These are phyloP conservation scores for Botrytis medusae DNA, from an alignment of 2,329 filamentous ascomycete genomes.

Conservation along the genomic window DNA sequence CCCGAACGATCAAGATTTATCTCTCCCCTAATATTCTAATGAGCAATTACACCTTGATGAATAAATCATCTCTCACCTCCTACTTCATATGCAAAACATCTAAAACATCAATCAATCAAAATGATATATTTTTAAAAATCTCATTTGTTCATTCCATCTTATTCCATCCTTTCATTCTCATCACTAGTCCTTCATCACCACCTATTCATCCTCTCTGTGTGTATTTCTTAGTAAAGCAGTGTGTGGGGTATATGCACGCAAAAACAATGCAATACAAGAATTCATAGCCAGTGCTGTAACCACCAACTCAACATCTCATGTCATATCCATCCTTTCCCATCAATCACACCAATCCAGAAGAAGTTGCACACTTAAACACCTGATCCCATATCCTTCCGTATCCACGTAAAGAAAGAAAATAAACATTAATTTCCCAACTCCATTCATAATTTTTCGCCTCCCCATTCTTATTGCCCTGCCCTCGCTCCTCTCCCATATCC, in stretches of 20 bases:
- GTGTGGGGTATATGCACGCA: not conserved
- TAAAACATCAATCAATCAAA: not conserved
- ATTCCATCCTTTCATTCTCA: not conserved
- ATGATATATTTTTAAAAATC: not conserved
- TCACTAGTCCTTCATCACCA: not conserved
- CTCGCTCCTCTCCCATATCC: not conserved
- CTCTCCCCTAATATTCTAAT: not conserved
- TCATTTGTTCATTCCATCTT: not conserved
- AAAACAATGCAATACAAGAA: not conserved
- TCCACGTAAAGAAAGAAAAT: not conserved
- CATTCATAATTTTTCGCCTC: not conserved
- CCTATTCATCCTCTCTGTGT: not conserved
- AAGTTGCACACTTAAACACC: not conserved
- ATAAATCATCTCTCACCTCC: not conserved
- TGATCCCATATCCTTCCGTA: not conserved
- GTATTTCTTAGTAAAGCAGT: not conserved
- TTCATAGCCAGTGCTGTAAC: not conserved
- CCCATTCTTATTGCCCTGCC: not conserved
- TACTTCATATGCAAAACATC: not conserved
- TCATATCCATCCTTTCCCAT: conserved; percentile 7
- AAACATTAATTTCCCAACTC: conserved; percentile 10
- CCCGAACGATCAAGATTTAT: too few relatives aligned
- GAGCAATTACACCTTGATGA: not conserved
- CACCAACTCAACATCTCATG: not conserved
- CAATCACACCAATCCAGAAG: not conserved